Evolutionary conservation across 2,329 filamentous ascomycete species (phyloP), one percentile per base, ranked within the genome.

Genomic region (Thielaviopsis ethacetica): DNA sequence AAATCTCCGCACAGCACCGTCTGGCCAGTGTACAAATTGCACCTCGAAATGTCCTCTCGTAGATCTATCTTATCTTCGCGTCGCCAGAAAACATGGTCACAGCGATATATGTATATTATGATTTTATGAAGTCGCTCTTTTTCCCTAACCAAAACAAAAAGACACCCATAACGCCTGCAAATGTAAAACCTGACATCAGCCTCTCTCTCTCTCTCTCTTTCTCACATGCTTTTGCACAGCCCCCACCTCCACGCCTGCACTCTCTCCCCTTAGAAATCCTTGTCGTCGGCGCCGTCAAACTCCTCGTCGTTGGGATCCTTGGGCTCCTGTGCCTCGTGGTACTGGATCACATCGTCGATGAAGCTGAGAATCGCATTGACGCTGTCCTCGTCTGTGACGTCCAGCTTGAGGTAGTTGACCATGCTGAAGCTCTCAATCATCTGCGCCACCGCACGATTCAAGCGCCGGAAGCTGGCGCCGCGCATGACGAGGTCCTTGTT

Each of bases 381-480:
- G 67, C 91, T 97, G 66, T 97, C 90, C 72, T 97, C 91, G 66
- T 95, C 84, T 64, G 93, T 86, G 27, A 85, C 86, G 67, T 97
- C 88, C 52, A 97, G 76, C 73, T 91, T 88, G 60, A 96, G 76
- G 68, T 95, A 98, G 54, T 88, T 95, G 13, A 98, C 88, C 88
- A 98, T 94, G 73, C 90, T 95, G 73, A 96, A 98, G 71, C 89
- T 93, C 70, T 97, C 93, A 64, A 98, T 95, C 63, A 98, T 75
- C 57, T 87, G 82, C 0, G 88, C 93, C 5, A 98, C 91, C 0
- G 91, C 91, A 62, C 82, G 81, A 69, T 96, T 96, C 64, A 97
- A 74, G 65, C 82, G 80, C 62, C 87, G 81, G 71, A 95, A 97
- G 19, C 87, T 87, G 0, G 81, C 78, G 2, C 91, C 91, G 56